phyloP scores from a whole-genome alignment of 305 asterid species.

The Fraxinus dipetala region DNA sequence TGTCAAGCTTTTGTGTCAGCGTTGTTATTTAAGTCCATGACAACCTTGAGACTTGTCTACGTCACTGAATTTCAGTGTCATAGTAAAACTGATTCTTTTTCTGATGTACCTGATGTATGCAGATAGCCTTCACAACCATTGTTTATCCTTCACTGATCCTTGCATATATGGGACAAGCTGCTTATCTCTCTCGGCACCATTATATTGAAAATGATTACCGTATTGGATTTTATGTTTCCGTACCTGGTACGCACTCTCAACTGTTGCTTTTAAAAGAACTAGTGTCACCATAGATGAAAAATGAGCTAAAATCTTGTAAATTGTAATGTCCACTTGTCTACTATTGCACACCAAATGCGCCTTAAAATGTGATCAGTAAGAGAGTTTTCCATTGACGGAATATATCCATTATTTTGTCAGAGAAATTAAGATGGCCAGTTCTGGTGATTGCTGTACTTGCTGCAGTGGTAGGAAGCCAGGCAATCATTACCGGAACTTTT shows the following conservation, averaged over 20 bases:
- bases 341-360: neutral
- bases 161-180: slow-evolving; percentile 99
- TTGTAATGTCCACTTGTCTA: neutral
- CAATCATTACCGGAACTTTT: slow-evolving; percentile 88
- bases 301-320: neutral
- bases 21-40: neutral
- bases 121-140: slow-evolving; percentile 24
- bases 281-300: neutral
- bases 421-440: slow-evolving; percentile 81
- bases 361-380: neutral
- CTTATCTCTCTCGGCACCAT: slow-evolving; percentile 82
- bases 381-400: slow-evolving; percentile 7
- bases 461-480: slow-evolving; percentile 97
- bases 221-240: slow-evolving; percentile 82
- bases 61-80: neutral
- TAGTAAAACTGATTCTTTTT: neutral
- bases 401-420: slow-evolving; percentile 34
- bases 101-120: neutral
- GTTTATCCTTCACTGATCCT: slow-evolving; percentile 40
- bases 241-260: slow-evolving; percentile 60
- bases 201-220: slow-evolving; percentile 36
- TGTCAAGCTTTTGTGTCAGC: neutral
- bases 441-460: slow-evolving; percentile 89
- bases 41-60: neutral
- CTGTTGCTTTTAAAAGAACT: neutral